Percentiles rank a stretch among this genome's conserved stretches.
Conservation (phyloP, 2,329 filamentous ascomycete species). For the Colletotrichum horii region DNA sequence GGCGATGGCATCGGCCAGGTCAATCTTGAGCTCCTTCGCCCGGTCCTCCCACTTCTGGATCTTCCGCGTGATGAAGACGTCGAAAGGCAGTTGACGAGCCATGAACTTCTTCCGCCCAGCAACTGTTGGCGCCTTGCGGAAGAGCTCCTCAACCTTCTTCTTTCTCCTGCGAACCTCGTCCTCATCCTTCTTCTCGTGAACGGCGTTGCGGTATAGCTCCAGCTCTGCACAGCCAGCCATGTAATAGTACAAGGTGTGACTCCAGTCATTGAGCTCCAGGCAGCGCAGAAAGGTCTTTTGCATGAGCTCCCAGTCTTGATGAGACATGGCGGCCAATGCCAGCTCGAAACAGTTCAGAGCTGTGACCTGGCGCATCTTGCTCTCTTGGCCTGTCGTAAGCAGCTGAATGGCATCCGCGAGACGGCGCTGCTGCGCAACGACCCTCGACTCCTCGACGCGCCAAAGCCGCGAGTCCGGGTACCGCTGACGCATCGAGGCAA, state of each 20-base stretch:
- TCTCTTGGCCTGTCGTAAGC: conserved; percentile 63
- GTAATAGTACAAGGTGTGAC: conserved; percentile 87
- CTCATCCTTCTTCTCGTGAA: conserved; percentile 40
- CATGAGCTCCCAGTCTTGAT: conserved; percentile 77
- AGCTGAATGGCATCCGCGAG: conserved; percentile 72
- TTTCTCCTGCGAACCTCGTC: conserved; percentile 62
- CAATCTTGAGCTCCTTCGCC: conserved; percentile 68
- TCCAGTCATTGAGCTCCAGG: conserved; percentile 88
- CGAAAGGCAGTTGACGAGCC: conserved; percentile 87
- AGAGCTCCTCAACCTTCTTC: conserved; percentile 68
- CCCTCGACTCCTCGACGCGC: conserved; percentile 85
- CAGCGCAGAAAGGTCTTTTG: conserved; percentile 77
- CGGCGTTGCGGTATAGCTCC: conserved; percentile 76
- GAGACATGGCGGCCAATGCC: conserved; percentile 77
- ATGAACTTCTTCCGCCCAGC: conserved; percentile 90
- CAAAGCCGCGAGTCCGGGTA: conserved; percentile 87
- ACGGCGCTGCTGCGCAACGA: conserved; percentile 70
- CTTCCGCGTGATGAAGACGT: conserved; percentile 84
- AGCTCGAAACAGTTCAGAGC: conserved; percentile 87
- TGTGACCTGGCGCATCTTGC: conserved; percentile 86
- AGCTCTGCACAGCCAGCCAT: conserved; percentile 81
- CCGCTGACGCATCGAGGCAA: conserved; percentile 74
- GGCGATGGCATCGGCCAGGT: conserved; percentile 81
- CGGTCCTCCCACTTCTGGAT: conserved; percentile 86
- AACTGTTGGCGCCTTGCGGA: conserved; percentile 74